phyloP scores from a whole-genome alignment of 2,329 filamentous ascomycete genomes.

The Mycosphaerella arachidis region DNA sequence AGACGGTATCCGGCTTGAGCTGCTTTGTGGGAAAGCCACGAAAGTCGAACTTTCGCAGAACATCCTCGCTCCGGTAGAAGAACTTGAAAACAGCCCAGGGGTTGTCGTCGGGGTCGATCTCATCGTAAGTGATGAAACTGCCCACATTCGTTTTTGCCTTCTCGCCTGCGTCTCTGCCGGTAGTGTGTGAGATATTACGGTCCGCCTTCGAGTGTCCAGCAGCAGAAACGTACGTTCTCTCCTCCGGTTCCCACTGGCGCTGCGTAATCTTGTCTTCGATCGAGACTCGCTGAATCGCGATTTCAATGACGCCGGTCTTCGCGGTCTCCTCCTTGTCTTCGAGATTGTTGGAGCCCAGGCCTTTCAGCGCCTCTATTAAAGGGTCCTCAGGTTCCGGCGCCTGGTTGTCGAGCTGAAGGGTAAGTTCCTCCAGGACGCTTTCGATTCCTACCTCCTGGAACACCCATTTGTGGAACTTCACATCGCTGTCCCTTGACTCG shows the following conservation, averaged over 20 bases:
- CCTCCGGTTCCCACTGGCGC: neutral
- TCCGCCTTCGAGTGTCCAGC: neutral
- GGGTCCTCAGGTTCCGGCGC: slow-evolving; percentile 2
- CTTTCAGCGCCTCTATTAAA: slow-evolving; percentile 1
- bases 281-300: slow-evolving; percentile 10
- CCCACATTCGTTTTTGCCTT: neutral
- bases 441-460: slow-evolving; percentile 16
- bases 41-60: slow-evolving; percentile 11
- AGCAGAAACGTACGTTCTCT: neutral
- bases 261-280: neutral
- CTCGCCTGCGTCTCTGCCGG: neutral
- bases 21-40: slow-evolving; percentile 4
- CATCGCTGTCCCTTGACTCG: neutral
- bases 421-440: slow-evolving; percentile 5
- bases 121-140: slow-evolving; percentile 5
- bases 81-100: slow-evolving; percentile 14
- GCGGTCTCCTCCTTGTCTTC: slow-evolving; percentile 8
- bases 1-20: neutral
- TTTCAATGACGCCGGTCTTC: slow-evolving; percentile 8
- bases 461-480: slow-evolving; percentile 8
- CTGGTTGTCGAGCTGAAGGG: neutral
- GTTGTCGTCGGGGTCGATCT: neutral
- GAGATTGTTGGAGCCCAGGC: slow-evolving; percentile 3
- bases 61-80: slow-evolving; percentile 14
- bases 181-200: slow-evolving; percentile 6